Base-by-base conservation (phyloP, 169 alveolate species). In the Haemoproteus tartakovskyi region DNA sequence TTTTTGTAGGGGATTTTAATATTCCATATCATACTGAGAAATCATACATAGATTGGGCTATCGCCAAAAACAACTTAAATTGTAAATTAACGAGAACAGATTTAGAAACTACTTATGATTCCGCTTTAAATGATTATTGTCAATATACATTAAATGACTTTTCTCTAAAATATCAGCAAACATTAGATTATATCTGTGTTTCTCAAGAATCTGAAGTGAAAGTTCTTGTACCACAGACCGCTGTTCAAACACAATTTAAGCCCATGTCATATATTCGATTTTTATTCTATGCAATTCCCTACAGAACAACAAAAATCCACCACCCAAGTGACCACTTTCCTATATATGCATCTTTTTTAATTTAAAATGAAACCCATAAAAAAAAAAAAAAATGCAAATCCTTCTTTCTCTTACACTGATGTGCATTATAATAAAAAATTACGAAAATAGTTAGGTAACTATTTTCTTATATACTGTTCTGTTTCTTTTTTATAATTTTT, bases 261-360 rank as follows among this genome's bases (percentile, higher is more conserved):
- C 62, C 79, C 1, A 50, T 78, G 19, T 29, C n/a, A n/a, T 27
- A 41, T 2, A 56, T 61, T 11, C 40, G 43, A 78, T 45, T 14
- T 5, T 18, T 56, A n/a, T 9, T 78, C 12, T 59, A 67, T 18
- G 24, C 30, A 22, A 78, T 78, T 14, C 85, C 85, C 1, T 60
- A 60, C 19, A 41, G 45, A 3, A 33, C 30, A 43, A 56, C 38
- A 6, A 5, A 60, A n/a, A 37, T 57, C 16, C 62, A 78, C 18
- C 85, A 78, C 45, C 63, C 85, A 1, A 60, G 79, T 43, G 85
- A 78, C 16, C 85, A 78, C 51, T 78, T 78, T 22, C 85, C 85
- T 0, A 78, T 78, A 48, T 60, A 60, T 48, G 85, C 79, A 19
- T 50, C 79, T 6, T 78, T 78, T n/a, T n/a, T n/a, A n/a, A n/a